Evolutionary conservation across 2,329 filamentous ascomycete genomes (phyloP).

Genomic region (Colletotrichum shisoi): DNA sequence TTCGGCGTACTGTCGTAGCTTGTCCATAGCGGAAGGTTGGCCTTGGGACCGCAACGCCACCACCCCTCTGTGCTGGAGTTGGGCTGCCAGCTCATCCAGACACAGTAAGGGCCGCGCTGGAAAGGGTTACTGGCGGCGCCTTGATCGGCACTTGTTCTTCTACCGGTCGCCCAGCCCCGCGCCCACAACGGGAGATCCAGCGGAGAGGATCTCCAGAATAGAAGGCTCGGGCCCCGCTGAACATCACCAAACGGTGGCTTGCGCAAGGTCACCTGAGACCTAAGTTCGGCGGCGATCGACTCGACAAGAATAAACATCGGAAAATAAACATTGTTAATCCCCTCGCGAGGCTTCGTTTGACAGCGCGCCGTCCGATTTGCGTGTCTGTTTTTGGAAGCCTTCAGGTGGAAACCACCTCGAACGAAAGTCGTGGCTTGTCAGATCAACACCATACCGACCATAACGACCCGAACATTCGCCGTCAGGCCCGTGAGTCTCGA

Average conservation of each 20-base stretch:
- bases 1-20: constrained; percentile 8
- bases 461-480: neutral
- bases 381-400: constrained; percentile 19
- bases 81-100: constrained; percentile 10
- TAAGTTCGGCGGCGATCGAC: constrained; percentile 5
- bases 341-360: constrained; percentile 24
- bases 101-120: neutral
- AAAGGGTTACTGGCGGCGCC: constrained; percentile 12
- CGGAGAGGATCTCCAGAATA: constrained; percentile 14
- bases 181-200: constrained; percentile 17
- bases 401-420: constrained; percentile 19
- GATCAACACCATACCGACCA: constrained; percentile 3
- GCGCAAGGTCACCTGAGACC: constrained; percentile 36
- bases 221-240: constrained; percentile 14
- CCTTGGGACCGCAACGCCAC: constrained; percentile 23
- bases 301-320: constrained; percentile 17
- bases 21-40: constrained; percentile 1
- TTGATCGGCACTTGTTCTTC: constrained; percentile 20
- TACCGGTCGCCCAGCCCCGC: constrained; percentile 10
- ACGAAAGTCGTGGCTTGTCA: constrained; percentile 20
- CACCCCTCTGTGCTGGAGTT: neutral
- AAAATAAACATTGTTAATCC: constrained; percentile 13
- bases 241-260: constrained; percentile 28
- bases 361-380: constrained; percentile 17
- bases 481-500: constrained; percentile 1